A percentile compares a stretch with the other conserved stretches of the same genome.
phyloP scores from a whole-genome alignment of 176 grass and related monocot genomes.

The Aegilops umbellulata region DNA sequence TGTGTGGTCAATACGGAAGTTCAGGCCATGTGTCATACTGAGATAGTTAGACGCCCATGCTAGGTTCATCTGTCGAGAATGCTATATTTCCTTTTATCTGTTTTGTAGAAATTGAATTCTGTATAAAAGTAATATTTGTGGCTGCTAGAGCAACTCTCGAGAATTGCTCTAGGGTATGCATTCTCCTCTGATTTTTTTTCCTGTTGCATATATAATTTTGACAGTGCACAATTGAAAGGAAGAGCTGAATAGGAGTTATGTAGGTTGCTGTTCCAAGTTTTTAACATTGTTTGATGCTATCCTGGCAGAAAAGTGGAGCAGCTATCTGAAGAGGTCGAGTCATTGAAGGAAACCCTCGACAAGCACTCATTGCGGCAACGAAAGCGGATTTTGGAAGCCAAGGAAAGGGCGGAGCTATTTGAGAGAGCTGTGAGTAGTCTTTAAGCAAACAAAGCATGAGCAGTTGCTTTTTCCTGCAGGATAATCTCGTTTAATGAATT shows the following conservation, averaged over 20 bases:
- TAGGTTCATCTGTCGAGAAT: background rate
- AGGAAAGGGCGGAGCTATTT: conserved; percentile 79
- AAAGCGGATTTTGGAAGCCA: conserved; percentile 77
- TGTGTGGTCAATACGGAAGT: background rate
- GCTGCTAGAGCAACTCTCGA: background rate
- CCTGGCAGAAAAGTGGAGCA: conserved; percentile 90
- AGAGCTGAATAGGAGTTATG: background rate
- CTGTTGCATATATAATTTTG: background rate
- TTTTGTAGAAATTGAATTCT: background rate
- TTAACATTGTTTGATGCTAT: conserved; percentile 28
- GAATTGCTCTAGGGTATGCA: background rate
- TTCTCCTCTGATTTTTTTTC: background rate
- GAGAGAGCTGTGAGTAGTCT: conserved; percentile 71
- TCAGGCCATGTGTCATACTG: background rate
- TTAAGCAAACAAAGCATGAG: conserved; percentile 23
- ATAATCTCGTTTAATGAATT: conserved; percentile 1
- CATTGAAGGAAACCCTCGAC: conserved; percentile 73
- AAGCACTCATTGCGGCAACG: conserved; percentile 70
- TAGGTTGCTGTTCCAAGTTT: background rate
- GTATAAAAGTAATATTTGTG: background rate
- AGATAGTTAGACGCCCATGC: background rate
- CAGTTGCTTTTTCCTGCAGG: background rate
- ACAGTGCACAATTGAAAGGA: background rate
- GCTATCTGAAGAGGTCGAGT: conserved; percentile 81
- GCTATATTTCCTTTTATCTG: background rate